Evolutionary conservation across 2,329 filamentous ascomycete species (phyloP), one percentile per base, ranked within the genome.

Genomic region (Tolypocladium pustulatum): DNA sequence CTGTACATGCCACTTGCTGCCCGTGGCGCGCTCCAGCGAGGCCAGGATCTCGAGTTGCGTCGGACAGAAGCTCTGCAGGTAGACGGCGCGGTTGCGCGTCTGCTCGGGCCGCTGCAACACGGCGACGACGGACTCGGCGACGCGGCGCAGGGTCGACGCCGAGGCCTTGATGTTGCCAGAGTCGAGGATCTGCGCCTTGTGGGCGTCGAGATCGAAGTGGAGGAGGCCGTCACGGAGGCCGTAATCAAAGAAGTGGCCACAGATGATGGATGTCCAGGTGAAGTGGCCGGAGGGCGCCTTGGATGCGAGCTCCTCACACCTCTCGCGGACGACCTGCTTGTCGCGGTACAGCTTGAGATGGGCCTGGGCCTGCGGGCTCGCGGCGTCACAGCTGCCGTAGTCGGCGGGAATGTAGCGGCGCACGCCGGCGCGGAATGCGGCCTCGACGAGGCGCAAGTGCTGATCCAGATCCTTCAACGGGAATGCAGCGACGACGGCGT

Each of bases 371-470:
- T 76, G 69, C 32, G 70, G 70, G n/a, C 64, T 67, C 51, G 67
- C 64, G 1, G 72, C 70, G 60, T 74, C 72, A 56, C 71, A 73
- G 61, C 68, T 67, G 38, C 75, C 75, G 60, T 79, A 88, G 63
- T 88, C 84, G 17, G 81, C 80, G 2, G 84, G 83, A 46, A 88
- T 75, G 71, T 85, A 85, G 32, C 83, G 77, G 62, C 81, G 77
- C 2, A 88, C 82, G 27, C 84, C 82, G 5, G 83, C 84, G 7
- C 75, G 75, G 46, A 81, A 76, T 30, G 83, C 79, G 0, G 84
- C 85, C 56, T 86, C 79, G 52, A 83, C 78, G 58, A 87, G 73
- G 9, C 80, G 70, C 7, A 74, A 61, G 56, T 73, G 72, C 58
- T 70, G 67, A 36, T 74, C 73, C 46, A 85, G 73, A 10, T 81